Evolutionary conservation across 2,329 filamentous ascomycete genomes (phyloP).

Genomic region (Stachybotrys chartarum): DNA sequence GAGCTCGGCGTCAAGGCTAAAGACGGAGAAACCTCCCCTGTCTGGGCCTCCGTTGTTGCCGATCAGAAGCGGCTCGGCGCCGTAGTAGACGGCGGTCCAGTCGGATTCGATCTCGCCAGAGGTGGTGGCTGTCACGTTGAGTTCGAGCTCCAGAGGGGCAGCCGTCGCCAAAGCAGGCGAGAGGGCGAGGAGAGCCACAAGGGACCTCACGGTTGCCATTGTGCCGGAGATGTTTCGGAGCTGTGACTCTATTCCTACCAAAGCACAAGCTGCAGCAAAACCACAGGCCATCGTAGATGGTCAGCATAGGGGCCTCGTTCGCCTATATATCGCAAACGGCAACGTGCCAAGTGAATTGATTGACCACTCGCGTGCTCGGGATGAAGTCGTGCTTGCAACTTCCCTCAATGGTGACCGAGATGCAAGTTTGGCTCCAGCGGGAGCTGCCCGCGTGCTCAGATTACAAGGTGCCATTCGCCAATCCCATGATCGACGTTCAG

Average conservation of each 20-base stretch:
- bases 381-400: not conserved
- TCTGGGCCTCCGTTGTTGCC: slow-evolving; percentile 37
- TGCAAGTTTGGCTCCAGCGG: not conserved
- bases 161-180: slow-evolving; percentile 10
- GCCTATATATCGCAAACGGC: not conserved
- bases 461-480: not conserved
- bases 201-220: slow-evolving; percentile 12
- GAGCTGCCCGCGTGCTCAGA: not conserved
- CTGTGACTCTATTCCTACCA: not conserved
- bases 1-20: slow-evolving; percentile 22
- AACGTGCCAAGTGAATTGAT: not conserved
- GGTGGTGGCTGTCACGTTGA: slow-evolving; percentile 26
- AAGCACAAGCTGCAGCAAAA: no score
- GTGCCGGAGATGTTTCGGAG: not conserved
- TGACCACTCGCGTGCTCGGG: not conserved
- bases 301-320: not conserved
- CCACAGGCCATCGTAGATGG: no score
- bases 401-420: not conserved
- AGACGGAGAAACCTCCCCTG: slow-evolving; percentile 34
- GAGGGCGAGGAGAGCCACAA: slow-evolving; percentile 13
- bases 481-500: not conserved
- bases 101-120: slow-evolving; percentile 30
- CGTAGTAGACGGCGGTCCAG: slow-evolving; percentile 30
- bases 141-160: slow-evolving; percentile 10
- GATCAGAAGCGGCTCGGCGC: slow-evolving; percentile 26